Percentiles rank a stretch among this genome's conserved stretches.
phyloP scores from a whole-genome alignment of 164 flowering plant species.

The Umbilicus rupestris region DNA sequence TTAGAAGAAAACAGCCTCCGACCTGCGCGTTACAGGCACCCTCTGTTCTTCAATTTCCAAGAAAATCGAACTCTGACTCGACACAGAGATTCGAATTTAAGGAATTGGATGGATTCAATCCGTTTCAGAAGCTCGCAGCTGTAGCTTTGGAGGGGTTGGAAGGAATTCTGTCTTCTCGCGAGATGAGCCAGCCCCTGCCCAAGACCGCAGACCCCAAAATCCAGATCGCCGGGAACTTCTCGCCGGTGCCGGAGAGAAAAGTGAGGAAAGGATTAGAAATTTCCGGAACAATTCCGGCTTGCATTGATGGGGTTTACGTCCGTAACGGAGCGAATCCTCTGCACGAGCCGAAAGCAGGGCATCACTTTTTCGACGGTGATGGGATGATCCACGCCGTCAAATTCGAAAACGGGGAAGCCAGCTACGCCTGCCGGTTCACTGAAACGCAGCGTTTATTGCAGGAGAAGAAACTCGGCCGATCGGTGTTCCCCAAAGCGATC shows the following conservation, averaged over 20 bases:
- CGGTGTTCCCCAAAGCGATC: slow-evolving; percentile 8
- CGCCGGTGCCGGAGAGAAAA: background rate
- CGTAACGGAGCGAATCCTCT: slow-evolving; percentile 11
- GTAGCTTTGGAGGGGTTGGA: slow-evolving; percentile 1
- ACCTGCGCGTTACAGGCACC: background rate
- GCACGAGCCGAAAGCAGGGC: slow-evolving; percentile 1
- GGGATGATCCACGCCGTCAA: slow-evolving; percentile 10
- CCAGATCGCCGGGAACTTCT: slow-evolving; percentile 9
- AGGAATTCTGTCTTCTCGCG: background rate
- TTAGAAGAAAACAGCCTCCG: background rate
- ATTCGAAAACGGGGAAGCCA: background rate
- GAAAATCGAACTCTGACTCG: background rate
- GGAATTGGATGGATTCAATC: background rate
- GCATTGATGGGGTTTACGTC: slow-evolving; percentile 8
- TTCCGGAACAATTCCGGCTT: background rate
- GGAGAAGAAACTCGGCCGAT: background rate
- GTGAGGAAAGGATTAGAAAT: background rate
- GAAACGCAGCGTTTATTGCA: slow-evolving; percentile 8
- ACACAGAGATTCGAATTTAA: background rate
- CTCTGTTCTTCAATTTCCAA: slow-evolving; percentile 1
- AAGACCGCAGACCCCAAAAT: slow-evolving; percentile 8
- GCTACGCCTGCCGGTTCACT: slow-evolving; percentile 9
- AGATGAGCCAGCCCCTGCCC: background rate
- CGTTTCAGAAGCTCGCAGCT: slow-evolving; percentile 6
- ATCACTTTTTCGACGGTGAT: slow-evolving; percentile 10